These are phyloP conservation scores for Glycine tomentella DNA, from an alignment of 306 rosid species.

Conservation along the genomic window DNA sequence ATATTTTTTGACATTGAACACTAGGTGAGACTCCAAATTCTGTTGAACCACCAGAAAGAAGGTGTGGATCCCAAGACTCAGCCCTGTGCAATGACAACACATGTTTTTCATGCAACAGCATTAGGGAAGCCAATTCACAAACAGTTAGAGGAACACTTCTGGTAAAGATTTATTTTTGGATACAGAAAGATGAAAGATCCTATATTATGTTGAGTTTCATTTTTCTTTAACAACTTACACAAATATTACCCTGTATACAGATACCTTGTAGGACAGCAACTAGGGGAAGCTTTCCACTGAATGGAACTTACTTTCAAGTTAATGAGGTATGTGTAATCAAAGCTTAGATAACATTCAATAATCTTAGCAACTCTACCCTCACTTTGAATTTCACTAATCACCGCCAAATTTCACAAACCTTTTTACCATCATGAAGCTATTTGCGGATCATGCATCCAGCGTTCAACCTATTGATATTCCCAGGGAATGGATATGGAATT, in stretches of 20 bases:
- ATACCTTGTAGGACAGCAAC: conserved; percentile 93
- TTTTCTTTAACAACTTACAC: conserved; percentile 35
- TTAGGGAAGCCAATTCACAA: conserved; percentile 76
- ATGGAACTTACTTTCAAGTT: conserved; percentile 94
- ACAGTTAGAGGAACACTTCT: conserved; percentile 86
- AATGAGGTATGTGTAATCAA: conserved; percentile 69
- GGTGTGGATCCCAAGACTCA: conserved; percentile 65
- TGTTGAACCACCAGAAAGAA: conserved; percentile 68
- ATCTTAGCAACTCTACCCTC: conserved; percentile 35
- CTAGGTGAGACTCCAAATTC: conserved; percentile 86
- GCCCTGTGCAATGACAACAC: conserved; percentile 66
- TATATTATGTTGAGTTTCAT: conserved; percentile 25
- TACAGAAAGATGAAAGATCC: conserved; percentile 13
- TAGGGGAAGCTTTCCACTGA: conserved; percentile 92
- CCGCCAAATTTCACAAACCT: conserved; percentile 40
- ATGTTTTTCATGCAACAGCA: conserved; percentile 77
- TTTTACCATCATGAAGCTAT: conserved; percentile 65
- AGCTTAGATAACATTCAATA: conserved; percentile 17
- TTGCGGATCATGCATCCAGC: conserved; percentile 87
- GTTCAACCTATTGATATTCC: conserved; percentile 75
- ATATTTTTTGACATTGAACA: conserved; percentile 33
- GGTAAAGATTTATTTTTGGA: conserved; percentile 59
- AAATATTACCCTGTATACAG: conserved; percentile 53
- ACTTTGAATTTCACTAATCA: conserved; percentile 39
- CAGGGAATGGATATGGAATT: conserved; percentile 87